phyloP scores from a whole-genome alignment of 2,329 filamentous ascomycete genomes.

The Neonectria sp. region DNA sequence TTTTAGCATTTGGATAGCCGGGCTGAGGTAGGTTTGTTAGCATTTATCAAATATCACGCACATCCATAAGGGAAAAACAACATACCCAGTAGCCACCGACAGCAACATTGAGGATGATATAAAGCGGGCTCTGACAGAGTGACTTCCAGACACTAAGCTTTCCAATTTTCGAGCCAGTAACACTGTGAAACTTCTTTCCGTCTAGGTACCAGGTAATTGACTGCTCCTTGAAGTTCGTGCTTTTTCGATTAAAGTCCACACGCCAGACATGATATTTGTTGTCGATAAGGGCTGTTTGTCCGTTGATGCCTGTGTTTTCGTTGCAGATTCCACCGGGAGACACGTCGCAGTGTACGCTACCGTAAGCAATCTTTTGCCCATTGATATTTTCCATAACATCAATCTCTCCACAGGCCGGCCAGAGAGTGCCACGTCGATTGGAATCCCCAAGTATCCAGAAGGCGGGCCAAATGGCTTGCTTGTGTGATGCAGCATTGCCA shows the following conservation, averaged over 20 bases:
- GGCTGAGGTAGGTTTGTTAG: slow-evolving; percentile 53
- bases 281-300: slow-evolving; percentile 54
- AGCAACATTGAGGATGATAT: slow-evolving; percentile 69
- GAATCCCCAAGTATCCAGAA: slow-evolving; percentile 71
- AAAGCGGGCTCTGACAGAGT: slow-evolving; percentile 66
- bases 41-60: background rate
- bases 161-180: slow-evolving; percentile 62
- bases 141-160: slow-evolving; percentile 63
- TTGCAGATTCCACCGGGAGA: slow-evolving; percentile 64
- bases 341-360: slow-evolving; percentile 67
- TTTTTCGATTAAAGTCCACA: slow-evolving; percentile 65
- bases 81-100: slow-evolving; percentile 69
- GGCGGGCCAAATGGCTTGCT: slow-evolving; percentile 72
- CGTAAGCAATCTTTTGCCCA: slow-evolving; percentile 62
- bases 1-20: slow-evolving; percentile 62
- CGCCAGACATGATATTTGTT: slow-evolving; percentile 65
- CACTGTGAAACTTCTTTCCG: slow-evolving; percentile 58
- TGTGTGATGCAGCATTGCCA: slow-evolving; percentile 54
- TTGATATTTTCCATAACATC: slow-evolving; percentile 72
- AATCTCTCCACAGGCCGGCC: slow-evolving; percentile 70
- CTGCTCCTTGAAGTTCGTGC: slow-evolving; percentile 62
- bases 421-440: slow-evolving; percentile 62
- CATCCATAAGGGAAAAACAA: slow-evolving; percentile 27
- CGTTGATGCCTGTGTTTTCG: slow-evolving; percentile 62
- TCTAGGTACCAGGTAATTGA: slow-evolving; percentile 67